These are phyloP conservation scores for Elsinoe perseae DNA, from an alignment of 2,329 filamentous ascomycete species.

Conservation along the genomic window DNA sequence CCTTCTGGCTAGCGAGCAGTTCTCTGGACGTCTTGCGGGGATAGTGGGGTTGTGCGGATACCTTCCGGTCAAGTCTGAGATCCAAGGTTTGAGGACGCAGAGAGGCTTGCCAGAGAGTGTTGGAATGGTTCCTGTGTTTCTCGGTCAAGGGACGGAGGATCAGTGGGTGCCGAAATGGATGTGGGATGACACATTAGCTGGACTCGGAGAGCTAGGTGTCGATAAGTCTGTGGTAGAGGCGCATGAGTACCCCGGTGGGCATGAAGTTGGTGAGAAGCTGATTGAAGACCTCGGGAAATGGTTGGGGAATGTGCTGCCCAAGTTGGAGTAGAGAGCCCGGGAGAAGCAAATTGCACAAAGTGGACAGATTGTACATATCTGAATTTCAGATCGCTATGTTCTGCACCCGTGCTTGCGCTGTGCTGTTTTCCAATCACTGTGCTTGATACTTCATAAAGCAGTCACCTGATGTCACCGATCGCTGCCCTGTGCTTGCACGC, in stretches of 20 bases:
- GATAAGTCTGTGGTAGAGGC: constrained; percentile 33
- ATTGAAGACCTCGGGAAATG: constrained; percentile 41
- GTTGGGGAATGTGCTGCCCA: constrained; percentile 35
- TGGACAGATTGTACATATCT: not conserved
- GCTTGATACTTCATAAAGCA: not conserved
- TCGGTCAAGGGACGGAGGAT: constrained; percentile 42
- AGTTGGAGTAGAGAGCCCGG: constrained; percentile 24
- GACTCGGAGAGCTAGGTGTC: constrained; percentile 34
- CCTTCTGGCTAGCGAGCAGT: constrained; percentile 34
- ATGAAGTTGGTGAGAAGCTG: constrained; percentile 37
- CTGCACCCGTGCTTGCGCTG: not conserved
- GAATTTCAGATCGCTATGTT: not conserved
- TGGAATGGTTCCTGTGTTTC: constrained; percentile 37
- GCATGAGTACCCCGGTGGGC: constrained; percentile 43
- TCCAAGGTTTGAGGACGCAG: constrained; percentile 34
- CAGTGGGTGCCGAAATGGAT: constrained; percentile 40
- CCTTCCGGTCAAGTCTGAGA: constrained; percentile 36
- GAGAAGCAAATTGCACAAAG: not conserved
- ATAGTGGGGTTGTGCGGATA: constrained; percentile 43
- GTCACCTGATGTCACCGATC: not conserved
- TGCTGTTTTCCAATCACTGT: constrained; percentile 10
- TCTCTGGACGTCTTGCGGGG: constrained; percentile 35
- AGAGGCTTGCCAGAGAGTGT: constrained; percentile 30
- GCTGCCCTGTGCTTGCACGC: not conserved
- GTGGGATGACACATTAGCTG: constrained; percentile 37